phyloP scores from a whole-genome alignment of 345 rosid species.

The Anastatica hierochuntica region DNA sequence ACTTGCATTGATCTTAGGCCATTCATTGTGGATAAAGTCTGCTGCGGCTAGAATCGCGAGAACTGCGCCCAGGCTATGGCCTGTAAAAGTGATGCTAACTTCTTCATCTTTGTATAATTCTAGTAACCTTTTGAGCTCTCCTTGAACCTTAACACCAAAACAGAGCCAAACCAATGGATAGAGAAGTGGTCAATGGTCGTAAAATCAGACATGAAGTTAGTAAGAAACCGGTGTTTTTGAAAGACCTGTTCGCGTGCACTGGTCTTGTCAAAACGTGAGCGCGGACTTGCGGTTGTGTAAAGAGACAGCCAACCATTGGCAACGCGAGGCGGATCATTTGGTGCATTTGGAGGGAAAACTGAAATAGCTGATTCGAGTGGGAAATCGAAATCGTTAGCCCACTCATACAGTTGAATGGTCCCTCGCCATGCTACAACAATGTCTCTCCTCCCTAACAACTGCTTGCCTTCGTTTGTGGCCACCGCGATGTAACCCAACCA shows the following conservation, averaged over 20 bases:
- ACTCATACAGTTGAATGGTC: conserved; percentile 27
- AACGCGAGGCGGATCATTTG: conserved; percentile 8
- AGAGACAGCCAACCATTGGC: conserved; percentile 34
- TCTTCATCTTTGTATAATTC: conserved; percentile 38
- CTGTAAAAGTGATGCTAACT: conserved; percentile 39
- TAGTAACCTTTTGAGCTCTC: conserved; percentile 32
- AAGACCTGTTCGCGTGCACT: conserved; percentile 42
- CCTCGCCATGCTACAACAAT: conserved; percentile 48
- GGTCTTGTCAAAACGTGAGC: conserved; percentile 25
- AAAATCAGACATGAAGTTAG: not conserved
- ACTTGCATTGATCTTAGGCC: conserved; percentile 15
- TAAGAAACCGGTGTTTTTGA: not conserved
- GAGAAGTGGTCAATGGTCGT: no score
- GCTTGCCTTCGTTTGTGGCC: conserved; percentile 39
- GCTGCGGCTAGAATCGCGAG: conserved; percentile 40
- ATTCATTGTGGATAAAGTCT: conserved; percentile 34
- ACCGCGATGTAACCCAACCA: conserved; percentile 44
- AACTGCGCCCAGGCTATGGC: conserved; percentile 53
- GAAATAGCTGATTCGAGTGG: conserved; percentile 26
- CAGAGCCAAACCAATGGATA: conserved; percentile 4
- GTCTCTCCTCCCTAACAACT: conserved; percentile 37
- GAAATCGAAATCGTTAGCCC: conserved; percentile 24
- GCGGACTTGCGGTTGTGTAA: conserved; percentile 21
- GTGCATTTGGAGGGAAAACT: conserved; percentile 15
- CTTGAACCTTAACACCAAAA: conserved; percentile 26